Base-by-base conservation (phyloP, 108 stramenopile species). In the Epithemia pelagica region DNA sequence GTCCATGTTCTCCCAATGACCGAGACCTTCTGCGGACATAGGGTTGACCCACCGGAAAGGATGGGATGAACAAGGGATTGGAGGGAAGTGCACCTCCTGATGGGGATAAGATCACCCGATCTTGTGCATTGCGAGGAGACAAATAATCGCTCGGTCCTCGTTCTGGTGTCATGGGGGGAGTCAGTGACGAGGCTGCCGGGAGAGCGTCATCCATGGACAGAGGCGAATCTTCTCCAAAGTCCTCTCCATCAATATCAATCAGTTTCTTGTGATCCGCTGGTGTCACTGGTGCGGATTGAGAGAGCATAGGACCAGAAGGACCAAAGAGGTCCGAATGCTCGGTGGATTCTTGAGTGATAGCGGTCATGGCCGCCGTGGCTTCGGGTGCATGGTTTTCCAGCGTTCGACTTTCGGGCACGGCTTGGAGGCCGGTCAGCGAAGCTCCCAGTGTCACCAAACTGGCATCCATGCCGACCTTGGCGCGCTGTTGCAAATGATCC, bases 131-230 rank as follows among this genome's bases (percentile, higher is more conserved):
- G 25, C 25, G 26, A 7, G 60, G 65, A n/a, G 70, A 62, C 0
- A 57, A 23, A 27, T 37, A 59, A 60, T 67, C 66, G 10, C 26
- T 10, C 2, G 32, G 51, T 32, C 60, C 52, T 15, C 69, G 59
- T 28, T 56, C 66, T 53, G 83, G 88, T 15, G 85, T 71, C 19
- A 68, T 65, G 30, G 86, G 89, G 31, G 89, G 88, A 1, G 83
- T 80, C 20, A 85, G 67, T 0, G 30, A 64, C 5, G 51, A 55
- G 8, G 52, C 28, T 7, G n/a, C 26, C 2, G 26, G 56, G 23
- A 21, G 62, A 51, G 28, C 32, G 26, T 70, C 78, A 54, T 74
- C 78, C 77, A 79, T 70, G 22, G 75, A 74, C 25, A 81, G 64
- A 1, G 65, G 65, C 2, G 52, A 52, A 5, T 66, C 65, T 52